Conservation (phyloP, 768 basidiomycete genomes). For the Pholiota conissans region DNA sequence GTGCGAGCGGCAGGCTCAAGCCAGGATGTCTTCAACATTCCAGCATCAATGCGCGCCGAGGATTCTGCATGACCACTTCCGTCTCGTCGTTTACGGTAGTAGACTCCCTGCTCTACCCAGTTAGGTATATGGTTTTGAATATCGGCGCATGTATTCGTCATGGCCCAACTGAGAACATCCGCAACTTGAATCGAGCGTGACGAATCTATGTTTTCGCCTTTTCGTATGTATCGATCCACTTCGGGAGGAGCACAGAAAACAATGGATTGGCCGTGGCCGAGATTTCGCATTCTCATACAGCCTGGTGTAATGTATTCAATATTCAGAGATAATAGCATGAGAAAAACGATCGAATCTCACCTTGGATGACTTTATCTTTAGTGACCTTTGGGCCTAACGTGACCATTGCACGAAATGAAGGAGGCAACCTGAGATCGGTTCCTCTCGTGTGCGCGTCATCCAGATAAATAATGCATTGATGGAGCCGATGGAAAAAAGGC, state of each 20-base stretch:
- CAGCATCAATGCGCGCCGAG: constrained; percentile 2
- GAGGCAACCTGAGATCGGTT: constrained; percentile 52
- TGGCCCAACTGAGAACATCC: constrained; percentile 45
- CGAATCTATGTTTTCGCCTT: constrained; percentile 11
- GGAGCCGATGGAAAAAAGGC: constrained; percentile 31
- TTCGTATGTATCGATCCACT: constrained; percentile 36
- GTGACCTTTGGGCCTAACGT: constrained; percentile 51
- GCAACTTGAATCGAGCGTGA: constrained; percentile 13
- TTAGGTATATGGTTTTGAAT: constrained; percentile 38
- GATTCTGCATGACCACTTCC: constrained; percentile 15
- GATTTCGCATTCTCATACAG: constrained; percentile 53
- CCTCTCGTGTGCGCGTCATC: constrained; percentile 56
- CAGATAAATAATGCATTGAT: constrained; percentile 46
- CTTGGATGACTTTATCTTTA: constrained; percentile 54
- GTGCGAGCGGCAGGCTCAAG: constrained; percentile 37
- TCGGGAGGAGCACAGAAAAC: constrained; percentile 47
- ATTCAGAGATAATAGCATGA: too few species aligned
- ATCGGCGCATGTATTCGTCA: constrained; percentile 42
- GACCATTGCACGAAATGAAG: constrained; percentile 40
- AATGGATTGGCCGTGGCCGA: constrained; percentile 48
- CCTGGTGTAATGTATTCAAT: constrained; percentile 28
- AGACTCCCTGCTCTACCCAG: constrained; percentile 41
- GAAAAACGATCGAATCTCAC: too few species aligned
- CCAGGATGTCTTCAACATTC: constrained; percentile 28
- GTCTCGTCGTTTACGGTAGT: constrained; percentile 26